Conservation (phyloP, 2,329 filamentous ascomycete species). For the Camillea tinctor region DNA sequence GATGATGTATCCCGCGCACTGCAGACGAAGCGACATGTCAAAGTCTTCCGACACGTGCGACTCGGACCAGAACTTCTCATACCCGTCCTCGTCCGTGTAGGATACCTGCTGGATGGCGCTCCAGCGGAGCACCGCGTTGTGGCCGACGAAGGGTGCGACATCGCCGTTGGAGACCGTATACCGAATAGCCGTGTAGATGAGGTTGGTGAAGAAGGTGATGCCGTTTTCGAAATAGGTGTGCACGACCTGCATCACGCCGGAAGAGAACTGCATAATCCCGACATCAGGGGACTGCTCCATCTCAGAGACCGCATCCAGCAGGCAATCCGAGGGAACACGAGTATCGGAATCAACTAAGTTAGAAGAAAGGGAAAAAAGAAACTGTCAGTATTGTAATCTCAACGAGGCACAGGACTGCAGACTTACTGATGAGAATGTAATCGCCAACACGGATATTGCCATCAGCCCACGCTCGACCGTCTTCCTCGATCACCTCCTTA, state of each 20-base stretch:
- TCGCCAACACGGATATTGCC: conserved; percentile 62
- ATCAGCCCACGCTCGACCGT: conserved; percentile 56
- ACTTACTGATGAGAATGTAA: conserved; percentile 57
- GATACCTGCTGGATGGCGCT: conserved; percentile 58
- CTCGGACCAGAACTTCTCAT: conserved; percentile 73
- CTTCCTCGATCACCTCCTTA: conserved; percentile 50
- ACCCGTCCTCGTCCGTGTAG: conserved; percentile 55
- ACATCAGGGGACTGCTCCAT: conserved; percentile 70
- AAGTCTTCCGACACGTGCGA: conserved; percentile 76
- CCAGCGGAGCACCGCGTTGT: conserved; percentile 76
- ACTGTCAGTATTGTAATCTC: neutral
- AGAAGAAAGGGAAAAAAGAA: neutral
- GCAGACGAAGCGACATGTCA: conserved; percentile 70
- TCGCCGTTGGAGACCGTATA: conserved; percentile 72
- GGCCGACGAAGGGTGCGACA: conserved; percentile 72
- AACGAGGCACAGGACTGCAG: neutral
- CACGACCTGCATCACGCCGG: conserved; percentile 75
- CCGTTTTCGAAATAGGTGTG: conserved; percentile 72
- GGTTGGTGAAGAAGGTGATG: conserved; percentile 72
- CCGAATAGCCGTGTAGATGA: conserved; percentile 72
- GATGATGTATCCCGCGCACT: conserved; percentile 65
- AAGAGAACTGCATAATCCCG: conserved; percentile 69
- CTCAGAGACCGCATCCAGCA: conserved; percentile 68
- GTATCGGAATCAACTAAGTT: conserved; percentile 66
- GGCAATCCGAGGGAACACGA: conserved; percentile 64